Evolutionary conservation across 1,284 basidiomycete genomes (phyloP), one percentile per base, ranked within the genome.

Genomic region (Leccinum subspadiceum): DNA sequence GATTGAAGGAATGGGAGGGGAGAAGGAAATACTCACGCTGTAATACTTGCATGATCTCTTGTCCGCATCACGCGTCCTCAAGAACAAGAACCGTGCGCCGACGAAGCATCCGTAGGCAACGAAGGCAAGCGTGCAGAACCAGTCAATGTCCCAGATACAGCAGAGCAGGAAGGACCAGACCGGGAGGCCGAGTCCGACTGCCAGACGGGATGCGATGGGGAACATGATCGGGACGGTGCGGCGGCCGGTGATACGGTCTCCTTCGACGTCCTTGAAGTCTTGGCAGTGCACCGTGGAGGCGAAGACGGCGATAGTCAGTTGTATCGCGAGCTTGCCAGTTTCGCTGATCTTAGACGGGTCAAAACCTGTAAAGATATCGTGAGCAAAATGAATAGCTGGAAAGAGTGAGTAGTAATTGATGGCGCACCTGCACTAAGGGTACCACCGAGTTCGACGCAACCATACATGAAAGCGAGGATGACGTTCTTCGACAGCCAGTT

Each of bases 211-310:
- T 0, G 63, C 15, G 24, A 63, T n/a, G 0, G 77, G 77, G 58
- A 70, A 68, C 35, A 72, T 63, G 44, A 77, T 74, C 2, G 78
- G 77, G 13, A 79, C 64, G 1, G 77, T 79, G 1, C 58, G 33
- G 0, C 78, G 72, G 1, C 75, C 75, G 0, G 68, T 68, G 44
- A 69, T 6, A 5, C 60, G 59, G 50, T 79, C 78, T 1, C 77
- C 77, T 3, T 69, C 65, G 10, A 69, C 60, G 59, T 79, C 77
- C 29, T 74, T 71, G 59, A 79, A 79, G 60, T 79, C 77, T 60
- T 79, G 78, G 7, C 76, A 70, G 37, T 79, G 77, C 5, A 78
- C 73, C 0, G 78, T 79, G 0, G 76, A 75, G 1, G 71, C 52
- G 37, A 73, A 73, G 24, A 70, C 65, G 0, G 66, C 62, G 4